These are phyloP conservation scores for Periconia sp. DNA, from an alignment of 2,329 filamentous ascomycete genomes.

Conservation along the genomic window DNA sequence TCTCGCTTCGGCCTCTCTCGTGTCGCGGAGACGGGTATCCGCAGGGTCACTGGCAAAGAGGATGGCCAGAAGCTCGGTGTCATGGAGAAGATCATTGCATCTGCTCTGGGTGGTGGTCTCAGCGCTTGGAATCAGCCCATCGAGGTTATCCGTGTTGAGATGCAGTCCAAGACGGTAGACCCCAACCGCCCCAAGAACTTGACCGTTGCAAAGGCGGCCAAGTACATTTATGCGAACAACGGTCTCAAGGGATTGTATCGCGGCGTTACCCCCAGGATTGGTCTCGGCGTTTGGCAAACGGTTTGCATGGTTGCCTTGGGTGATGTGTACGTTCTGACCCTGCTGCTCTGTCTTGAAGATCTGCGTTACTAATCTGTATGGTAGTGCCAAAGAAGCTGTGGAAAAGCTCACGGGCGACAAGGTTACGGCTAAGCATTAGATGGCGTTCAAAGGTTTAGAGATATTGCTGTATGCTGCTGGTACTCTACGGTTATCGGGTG, in stretches of 20 bases:
- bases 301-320: slow-evolving; percentile 99
- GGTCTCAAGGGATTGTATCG: slow-evolving; percentile 92
- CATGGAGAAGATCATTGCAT: slow-evolving; percentile 86
- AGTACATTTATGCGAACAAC: slow-evolving; percentile 89
- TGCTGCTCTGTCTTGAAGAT: not conserved
- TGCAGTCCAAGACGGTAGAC: slow-evolving; percentile 98
- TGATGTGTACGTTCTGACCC: slow-evolving; percentile 74
- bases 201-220: slow-evolving; percentile 81
- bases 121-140: slow-evolving; percentile 99
- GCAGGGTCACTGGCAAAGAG: slow-evolving; percentile 75
- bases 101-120: slow-evolving; percentile 85
- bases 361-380: slow-evolving; percentile 23
- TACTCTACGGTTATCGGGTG: slow-evolving; percentile 1
- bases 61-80: slow-evolving; percentile 75
- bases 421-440: slow-evolving; percentile 67
- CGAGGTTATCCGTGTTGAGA: slow-evolving; percentile 98
- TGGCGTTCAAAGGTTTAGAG: slow-evolving; percentile 16
- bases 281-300: slow-evolving; percentile 97
- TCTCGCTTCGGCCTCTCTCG: slow-evolving; percentile 92
- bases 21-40: slow-evolving; percentile 87
- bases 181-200: slow-evolving; percentile 99
- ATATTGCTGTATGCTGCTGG: not conserved
- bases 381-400: slow-evolving; percentile 65
- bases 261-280: slow-evolving; percentile 90
- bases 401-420: slow-evolving; percentile 65